A percentile compares a stretch with the other conserved stretches of the same genome.
Conservation (phyloP, 768 basidiomycete species). For the Baorangia bicolor region DNA sequence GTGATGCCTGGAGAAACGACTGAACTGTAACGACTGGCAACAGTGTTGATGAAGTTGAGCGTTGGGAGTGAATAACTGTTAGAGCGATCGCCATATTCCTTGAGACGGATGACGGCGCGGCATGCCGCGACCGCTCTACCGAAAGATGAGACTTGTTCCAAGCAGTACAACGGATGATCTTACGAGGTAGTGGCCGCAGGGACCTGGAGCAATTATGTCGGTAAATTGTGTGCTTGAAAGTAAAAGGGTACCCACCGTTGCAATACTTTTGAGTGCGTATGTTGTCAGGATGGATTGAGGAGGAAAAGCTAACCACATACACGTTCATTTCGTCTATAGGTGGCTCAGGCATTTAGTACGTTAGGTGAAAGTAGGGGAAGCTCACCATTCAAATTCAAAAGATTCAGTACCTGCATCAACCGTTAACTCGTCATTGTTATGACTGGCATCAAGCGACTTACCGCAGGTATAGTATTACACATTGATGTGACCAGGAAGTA, state of each 20-base stretch:
- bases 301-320: constrained; percentile 7
- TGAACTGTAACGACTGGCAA: constrained; percentile 20
- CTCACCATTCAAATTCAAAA: constrained; percentile 28
- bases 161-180: neutral
- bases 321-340: constrained; percentile 27
- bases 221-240: neutral
- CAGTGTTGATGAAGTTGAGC: constrained; percentile 21
- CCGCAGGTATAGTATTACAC: constrained; percentile 67
- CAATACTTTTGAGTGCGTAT: constrained; percentile 13
- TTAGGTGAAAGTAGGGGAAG: neutral
- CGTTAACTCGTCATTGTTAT: neutral
- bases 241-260: constrained; percentile 17
- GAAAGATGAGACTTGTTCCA: constrained; percentile 4
- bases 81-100: constrained; percentile 46
- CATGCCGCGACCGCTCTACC: constrained; percentile 48
- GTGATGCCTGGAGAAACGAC: neutral
- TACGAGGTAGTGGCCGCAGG: constrained; percentile 69
- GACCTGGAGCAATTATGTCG: constrained; percentile 36
- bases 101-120: constrained; percentile 63
- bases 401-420: constrained; percentile 22
- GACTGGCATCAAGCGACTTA: constrained; percentile 30
- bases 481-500: constrained; percentile 67
- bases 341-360: neutral
- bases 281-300: constrained; percentile 1
- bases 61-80: constrained; percentile 16